Base-by-base conservation (phyloP, 2,329 filamentous ascomycete genomes). In the Arthroderma uncinatum region DNA sequence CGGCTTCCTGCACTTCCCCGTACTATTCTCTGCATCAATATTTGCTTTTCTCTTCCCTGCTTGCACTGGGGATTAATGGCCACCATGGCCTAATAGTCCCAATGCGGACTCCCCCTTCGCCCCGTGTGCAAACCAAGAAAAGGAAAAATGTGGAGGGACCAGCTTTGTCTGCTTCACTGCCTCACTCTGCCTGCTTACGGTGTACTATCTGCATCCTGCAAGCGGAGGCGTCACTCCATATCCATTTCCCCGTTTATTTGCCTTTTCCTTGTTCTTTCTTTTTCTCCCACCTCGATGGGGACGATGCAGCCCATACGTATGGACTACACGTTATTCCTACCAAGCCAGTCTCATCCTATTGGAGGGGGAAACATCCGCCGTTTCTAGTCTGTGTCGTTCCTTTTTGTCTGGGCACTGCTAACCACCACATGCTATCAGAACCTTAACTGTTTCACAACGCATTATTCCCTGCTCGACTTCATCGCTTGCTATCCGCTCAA, bases 401-500 rank as follows among this genome's bases (percentile, higher is more conserved):
- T 50, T n/a, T 16, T 50, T 30, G 12, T 16, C 28, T 33, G 47
- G 28, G 25, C 25, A 33, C n/a, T 50, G 47, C 47, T 50, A 50
- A 50, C 47, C 28, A 50, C 47, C 28, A 16, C 34, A 37, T n/a
- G 34, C 25, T 33, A 50, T 50, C 47, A 50, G 47, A 50, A 50
- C 47, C 47, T 50, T 50, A 33, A 19, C 40, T 47, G 40, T 47
- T 47, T 47, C 40, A 47, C 40, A 47, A 21, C 40, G 40, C 14
- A 47, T 14, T 47, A 47, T 47, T 28, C 40, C 40, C 21, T 47
- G 47, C 47, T 30, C 25, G 28, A 33, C 28, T 50, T 14, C 47
- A 33, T 50, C 47, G 25, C 47, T 50, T 50, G 47, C 47, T 50
- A 30, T n/a, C 47, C 47, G n/a, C 25, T 25, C n/a, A 21, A 12